Evolutionary conservation across 2,329 filamentous ascomycete genomes (phyloP).

Genomic region (Chrysosporium keratinophilum): DNA sequence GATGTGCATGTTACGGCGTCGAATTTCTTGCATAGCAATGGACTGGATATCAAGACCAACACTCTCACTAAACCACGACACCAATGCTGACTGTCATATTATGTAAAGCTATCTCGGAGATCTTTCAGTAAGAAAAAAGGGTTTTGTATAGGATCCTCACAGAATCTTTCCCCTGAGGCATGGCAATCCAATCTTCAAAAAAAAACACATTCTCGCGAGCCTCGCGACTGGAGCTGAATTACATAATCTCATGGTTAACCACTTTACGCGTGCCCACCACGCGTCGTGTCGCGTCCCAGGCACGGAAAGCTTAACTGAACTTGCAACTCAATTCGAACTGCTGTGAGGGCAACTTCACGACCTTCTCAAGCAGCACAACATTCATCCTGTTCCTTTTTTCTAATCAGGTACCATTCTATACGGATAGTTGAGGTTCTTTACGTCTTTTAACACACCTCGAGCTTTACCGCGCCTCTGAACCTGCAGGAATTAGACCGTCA

Average conservation of each 20-base stretch:
- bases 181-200: too few species aligned
- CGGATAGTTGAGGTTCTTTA: background rate
- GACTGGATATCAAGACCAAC: too few species aligned
- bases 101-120: too few species aligned
- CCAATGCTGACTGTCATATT: too few species aligned
- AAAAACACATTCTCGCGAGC: too few species aligned
- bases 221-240: too few species aligned
- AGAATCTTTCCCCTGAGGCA: too few species aligned
- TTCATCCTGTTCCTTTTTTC: background rate
- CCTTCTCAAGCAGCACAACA: background rate
- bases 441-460: background rate
- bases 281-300: constrained; percentile 2
- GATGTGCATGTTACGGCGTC: background rate
- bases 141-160: too few species aligned
- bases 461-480: background rate
- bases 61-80: too few species aligned
- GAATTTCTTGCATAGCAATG: background rate
- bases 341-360: background rate
- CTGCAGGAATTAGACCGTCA: background rate
- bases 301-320: constrained; percentile 2
- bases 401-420: background rate
- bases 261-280: background rate
- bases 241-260: too few species aligned
- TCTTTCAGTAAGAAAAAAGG: too few species aligned
- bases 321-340: background rate